phyloP scores from a whole-genome alignment of 345 rosid species.

The Gossypium arboreum region DNA sequence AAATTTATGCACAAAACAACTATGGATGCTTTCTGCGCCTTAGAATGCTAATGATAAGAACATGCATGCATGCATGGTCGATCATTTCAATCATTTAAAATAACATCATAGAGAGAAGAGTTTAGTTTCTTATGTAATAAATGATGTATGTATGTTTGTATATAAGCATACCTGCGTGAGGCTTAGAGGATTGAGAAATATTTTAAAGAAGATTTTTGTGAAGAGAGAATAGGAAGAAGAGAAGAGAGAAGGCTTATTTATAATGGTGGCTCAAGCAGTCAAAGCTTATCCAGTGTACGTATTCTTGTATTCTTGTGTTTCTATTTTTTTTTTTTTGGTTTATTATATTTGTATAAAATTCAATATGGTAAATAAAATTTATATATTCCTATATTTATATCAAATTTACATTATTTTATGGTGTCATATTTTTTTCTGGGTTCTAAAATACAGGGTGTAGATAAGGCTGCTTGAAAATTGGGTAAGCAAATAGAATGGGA shows the following conservation, averaged over 20 bases:
- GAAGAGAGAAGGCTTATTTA: background rate
- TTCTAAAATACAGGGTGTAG: background rate
- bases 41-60: background rate
- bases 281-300: background rate
- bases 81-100: background rate
- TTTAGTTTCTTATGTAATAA: background rate
- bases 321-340: too few species aligned
- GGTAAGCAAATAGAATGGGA: background rate
- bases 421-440: too few species aligned
- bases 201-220: background rate
- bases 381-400: too few species aligned
- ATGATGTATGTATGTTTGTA: background rate
- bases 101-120: background rate
- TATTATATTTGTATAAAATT: too few species aligned
- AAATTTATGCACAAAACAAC: background rate
- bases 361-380: too few species aligned
- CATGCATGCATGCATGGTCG: background rate
- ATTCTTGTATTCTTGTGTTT: background rate
- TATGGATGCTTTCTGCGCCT: background rate
- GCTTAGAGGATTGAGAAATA: background rate
- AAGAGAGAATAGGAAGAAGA: background rate
- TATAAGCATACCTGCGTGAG: background rate
- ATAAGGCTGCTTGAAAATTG: background rate
- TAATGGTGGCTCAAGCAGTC: constrained; percentile 1
- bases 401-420: too few species aligned